These are phyloP conservation scores for Ceriops decandra DNA, from an alignment of 345 rosid genomes.

Conservation along the genomic window DNA sequence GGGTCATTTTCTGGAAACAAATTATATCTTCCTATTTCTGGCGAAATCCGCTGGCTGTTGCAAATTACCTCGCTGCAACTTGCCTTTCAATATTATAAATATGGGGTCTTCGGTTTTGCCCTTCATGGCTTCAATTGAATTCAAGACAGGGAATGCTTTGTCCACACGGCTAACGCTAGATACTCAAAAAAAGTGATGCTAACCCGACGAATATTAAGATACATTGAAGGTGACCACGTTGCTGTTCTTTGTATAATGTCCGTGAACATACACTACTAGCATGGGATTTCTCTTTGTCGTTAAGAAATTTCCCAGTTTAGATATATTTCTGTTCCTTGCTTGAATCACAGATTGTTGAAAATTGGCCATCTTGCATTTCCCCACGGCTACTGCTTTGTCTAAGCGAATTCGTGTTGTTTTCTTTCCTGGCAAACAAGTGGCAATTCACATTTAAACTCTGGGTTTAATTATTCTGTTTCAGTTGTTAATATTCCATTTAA, in stretches of 20 bases:
- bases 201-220: not conserved
- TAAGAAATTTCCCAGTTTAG: conserved; percentile 7
- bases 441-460: too few relatives aligned
- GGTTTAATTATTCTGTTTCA: too few relatives aligned
- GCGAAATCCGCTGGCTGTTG: conserved; percentile 17
- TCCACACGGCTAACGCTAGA: conserved; percentile 23
- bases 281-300: not conserved
- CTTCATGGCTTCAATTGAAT: conserved; percentile 3
- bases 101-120: conserved; percentile 6
- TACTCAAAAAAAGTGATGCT: not conserved
- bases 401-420: too few relatives aligned
- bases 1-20: conserved; percentile 20
- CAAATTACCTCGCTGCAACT: conserved; percentile 9
- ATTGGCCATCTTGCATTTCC: too few relatives aligned
- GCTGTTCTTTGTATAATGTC: conserved; percentile 15
- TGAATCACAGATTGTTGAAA: too few relatives aligned
- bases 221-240: conserved; percentile 17
- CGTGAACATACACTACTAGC: not conserved
- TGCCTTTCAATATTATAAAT: conserved; percentile 8
- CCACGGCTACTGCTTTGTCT: too few relatives aligned
- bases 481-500: not conserved
- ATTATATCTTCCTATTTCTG: conserved; percentile 18
- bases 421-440: too few relatives aligned
- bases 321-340: not conserved
- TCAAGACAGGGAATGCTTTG: conserved; percentile 13